These are phyloP conservation scores for Anaeromyces robustus DNA, from an alignment of 192 early-diverging fungal species.

Conservation along the genomic window DNA sequence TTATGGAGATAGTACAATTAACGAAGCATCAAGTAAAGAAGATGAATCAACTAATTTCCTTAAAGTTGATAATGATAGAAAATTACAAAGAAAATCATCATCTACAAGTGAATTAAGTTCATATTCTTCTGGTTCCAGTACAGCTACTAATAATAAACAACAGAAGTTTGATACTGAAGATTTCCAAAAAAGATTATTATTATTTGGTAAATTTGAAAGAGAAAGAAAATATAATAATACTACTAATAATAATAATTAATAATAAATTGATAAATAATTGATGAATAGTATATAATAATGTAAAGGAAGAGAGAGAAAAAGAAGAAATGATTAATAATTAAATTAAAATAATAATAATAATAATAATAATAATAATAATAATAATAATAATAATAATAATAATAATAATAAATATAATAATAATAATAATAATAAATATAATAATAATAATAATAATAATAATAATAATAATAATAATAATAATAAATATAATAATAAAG, in stretches of 20 bases:
- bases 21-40: background rate
- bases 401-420: too few species aligned
- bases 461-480: too few species aligned
- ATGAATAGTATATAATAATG: too few species aligned
- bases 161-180: background rate
- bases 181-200: background rate
- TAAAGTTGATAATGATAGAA: background rate
- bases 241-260: background rate
- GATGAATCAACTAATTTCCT: background rate
- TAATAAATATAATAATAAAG: too few species aligned
- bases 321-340: too few species aligned
- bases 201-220: background rate
- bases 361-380: too few species aligned
- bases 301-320: too few species aligned
- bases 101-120: background rate
- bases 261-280: background rate
- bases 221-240: background rate
- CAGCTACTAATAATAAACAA: too few species aligned
- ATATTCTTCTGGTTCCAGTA: background rate
- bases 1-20: background rate
- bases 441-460: too few species aligned
- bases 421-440: too few species aligned
- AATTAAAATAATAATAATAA: too few species aligned
- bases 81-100: background rate
- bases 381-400: too few species aligned